Base-by-base conservation (phyloP, 495 filamentous ascomycete genomes). In the Neurospora sp. region DNA sequence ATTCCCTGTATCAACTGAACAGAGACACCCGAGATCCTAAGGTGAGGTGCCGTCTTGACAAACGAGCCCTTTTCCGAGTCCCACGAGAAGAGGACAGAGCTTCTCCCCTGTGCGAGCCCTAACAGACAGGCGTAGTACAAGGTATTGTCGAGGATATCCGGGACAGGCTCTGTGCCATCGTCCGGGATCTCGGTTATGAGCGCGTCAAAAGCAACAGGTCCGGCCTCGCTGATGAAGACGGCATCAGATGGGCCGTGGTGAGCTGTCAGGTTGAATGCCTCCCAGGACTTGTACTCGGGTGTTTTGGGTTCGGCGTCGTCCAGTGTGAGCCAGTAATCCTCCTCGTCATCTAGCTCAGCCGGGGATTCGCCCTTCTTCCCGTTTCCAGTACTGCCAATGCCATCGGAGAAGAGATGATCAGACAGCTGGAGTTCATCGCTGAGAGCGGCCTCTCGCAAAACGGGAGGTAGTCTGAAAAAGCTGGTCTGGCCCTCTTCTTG, bases 211-310 rank as follows among this genome's bases (percentile, higher is more conserved):
- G 88, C 87, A 27, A 80, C 80, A 3, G 92, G 84, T 0, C 93
- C 92, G 14, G 91, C 89, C 79, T 98, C 95, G 4, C 89, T 93
- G 40, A 97, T 85, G 72, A 95, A 94, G 48, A 87, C 87, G 37
- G 78, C 76, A 0, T 73, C 37, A 3, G 16, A 14, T 2, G 27
- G 70, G 0, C 27, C 70, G 0, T 68, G 35, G 2, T 89, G 86
- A 17, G 75, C 75, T 71, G 74, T 70, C 76, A 48, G 86, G 10
- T 86, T 81, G 77, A 92, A 94, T 3, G 76, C 85, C 71, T 96
- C 92, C 94, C 94, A 97, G 31, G 88, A 92, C 74, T 83, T 89
- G 73, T 86, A 87, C 68, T 85, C 83, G 38, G 82, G 78, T 37
- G 79, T 72, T 59, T 75, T 77, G 31, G 78, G 76, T 14, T 72